Base-by-base conservation (phyloP, 2,329 filamentous ascomycete genomes). In the Cytospora mali region DNA sequence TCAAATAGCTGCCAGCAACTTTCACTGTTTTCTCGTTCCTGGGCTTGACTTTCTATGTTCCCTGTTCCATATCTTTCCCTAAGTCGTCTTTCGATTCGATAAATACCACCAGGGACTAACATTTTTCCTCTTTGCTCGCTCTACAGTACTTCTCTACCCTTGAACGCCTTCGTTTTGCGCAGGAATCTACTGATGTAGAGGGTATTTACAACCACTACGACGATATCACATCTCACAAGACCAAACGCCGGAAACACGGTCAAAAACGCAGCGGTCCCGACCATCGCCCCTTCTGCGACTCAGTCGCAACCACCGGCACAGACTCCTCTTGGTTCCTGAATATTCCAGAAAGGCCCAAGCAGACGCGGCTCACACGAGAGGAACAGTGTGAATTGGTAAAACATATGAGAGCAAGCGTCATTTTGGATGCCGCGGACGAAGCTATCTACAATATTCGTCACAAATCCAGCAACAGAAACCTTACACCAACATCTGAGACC, bases 261-360 rank as follows among this genome's bases (percentile, higher is more conserved):
- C 70, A 71, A 62, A 68, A 70, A 52, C 68, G 68, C 46, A 70
- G 68, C 46, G 66, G 66, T 29, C 74, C 74, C 10, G 67, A 68
- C 49, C 71, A 68, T 51, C 71, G 71, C n/a, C 71, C 74, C 11
- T 69, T 70, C 62, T 70, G 71, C 28, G 75, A 73, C 52, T 69
- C 72, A 52, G 72, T 70, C 21, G 71, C 78, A 62, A 77, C 81
- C 59, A 80, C 82, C 61, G 80, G 81, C 31, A 63, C 63, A 16
- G 86, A 91, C 69, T 84, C 84, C 60, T 80, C 84, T 66, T 92
- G 90, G 79, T 93, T 88, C 72, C 79, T 88, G 58, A 85, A 82
- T 25, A 79, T 93, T 49, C 90, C 91, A 23, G 85, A 90, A 66
- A 92, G 92, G 74, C 82, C 92, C 66, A 87, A 86, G 71, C 84